Conservation (phyloP, 2,329 filamentous ascomycete genomes). For the Neocatenulostroma microsporum region DNA sequence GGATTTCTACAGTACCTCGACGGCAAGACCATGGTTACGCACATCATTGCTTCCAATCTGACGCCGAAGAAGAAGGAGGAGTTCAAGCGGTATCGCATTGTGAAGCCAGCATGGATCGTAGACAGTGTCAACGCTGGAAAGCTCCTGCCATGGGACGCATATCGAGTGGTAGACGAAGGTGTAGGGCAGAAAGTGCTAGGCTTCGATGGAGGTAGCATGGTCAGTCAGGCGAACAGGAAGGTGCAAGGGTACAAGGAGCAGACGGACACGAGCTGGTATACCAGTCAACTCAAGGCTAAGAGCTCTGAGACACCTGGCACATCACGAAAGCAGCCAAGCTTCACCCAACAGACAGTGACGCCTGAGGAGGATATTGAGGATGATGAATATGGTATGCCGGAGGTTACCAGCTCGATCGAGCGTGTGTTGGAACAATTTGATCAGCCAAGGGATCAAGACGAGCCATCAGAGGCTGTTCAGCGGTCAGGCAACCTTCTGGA, state of each 20-base stretch:
- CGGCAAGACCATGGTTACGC: conserved; percentile 83
- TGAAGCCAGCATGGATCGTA: conserved; percentile 89
- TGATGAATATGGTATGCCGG: conserved; percentile 23
- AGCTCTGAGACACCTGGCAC: conserved; percentile 3
- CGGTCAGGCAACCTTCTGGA: conserved; percentile 4
- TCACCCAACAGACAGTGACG: conserved; percentile 27
- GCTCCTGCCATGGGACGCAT: conserved; percentile 77
- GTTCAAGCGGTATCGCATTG: conserved; percentile 78
- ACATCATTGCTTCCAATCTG: conserved; percentile 85
- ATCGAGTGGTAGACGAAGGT: conserved; percentile 77
- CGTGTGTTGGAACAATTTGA: conserved; percentile 20
- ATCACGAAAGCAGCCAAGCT: conserved; percentile 8
- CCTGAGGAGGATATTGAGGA: conserved; percentile 25
- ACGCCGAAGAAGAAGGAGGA: conserved; percentile 91
- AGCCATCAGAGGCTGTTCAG: conserved; percentile 1
- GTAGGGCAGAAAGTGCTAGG: conserved; percentile 69
- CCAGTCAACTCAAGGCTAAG: conserved; percentile 50
- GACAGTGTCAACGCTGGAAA: conserved; percentile 78
- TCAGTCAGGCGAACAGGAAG: conserved; percentile 57
- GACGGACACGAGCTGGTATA: conserved; percentile 75
- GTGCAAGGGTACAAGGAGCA: conserved; percentile 68
- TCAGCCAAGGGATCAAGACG: conserved; percentile 3
- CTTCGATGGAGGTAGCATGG: conserved; percentile 54
- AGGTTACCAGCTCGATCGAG: conserved; percentile 30
- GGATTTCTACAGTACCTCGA: conserved; percentile 92